phyloP scores from a whole-genome alignment of 768 basidiomycete genomes.

The Lactifluus piperatus region DNA sequence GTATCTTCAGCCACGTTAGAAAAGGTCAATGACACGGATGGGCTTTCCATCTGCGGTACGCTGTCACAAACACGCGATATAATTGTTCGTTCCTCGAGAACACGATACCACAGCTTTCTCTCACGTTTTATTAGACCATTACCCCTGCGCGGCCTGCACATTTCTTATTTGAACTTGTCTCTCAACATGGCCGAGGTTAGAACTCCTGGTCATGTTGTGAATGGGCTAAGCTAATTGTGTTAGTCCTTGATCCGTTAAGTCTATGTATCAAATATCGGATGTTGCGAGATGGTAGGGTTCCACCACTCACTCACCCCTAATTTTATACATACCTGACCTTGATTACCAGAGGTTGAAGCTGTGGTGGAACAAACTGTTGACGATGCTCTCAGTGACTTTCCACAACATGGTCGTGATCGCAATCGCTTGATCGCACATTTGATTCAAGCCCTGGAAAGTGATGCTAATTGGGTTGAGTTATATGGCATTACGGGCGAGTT shows the following conservation, averaged over 20 bases:
- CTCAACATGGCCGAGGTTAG: slow-evolving; percentile 50
- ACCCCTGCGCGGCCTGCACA: slow-evolving; percentile 67
- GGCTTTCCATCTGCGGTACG: slow-evolving; percentile 45
- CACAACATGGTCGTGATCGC: slow-evolving; percentile 31
- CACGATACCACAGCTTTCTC: neutral
- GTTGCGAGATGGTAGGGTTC: slow-evolving; percentile 66
- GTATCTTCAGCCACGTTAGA: slow-evolving; percentile 53
- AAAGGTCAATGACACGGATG: slow-evolving; percentile 36
- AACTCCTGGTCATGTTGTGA: slow-evolving; percentile 13
- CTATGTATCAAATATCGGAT: slow-evolving; percentile 69
- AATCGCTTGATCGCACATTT: slow-evolving; percentile 39
- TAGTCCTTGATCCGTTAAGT: slow-evolving; percentile 54
- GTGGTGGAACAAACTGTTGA: slow-evolving; percentile 46
- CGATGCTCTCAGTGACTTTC: slow-evolving; percentile 31
- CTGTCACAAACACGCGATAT: slow-evolving; percentile 38
- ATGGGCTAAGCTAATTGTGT: neutral
- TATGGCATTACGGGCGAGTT: slow-evolving; percentile 69
- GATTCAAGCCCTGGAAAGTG: slow-evolving; percentile 50
- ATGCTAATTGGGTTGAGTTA: slow-evolving; percentile 58
- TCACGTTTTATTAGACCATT: slow-evolving; percentile 45
- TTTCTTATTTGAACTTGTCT: slow-evolving; percentile 75
- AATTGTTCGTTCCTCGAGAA: slow-evolving; percentile 32
- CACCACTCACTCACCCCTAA: neutral
- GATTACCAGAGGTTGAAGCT: slow-evolving; percentile 53
- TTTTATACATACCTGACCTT: neutral